phyloP scores from a whole-genome alignment of 192 early-diverging fungal species.

The Gigaspora rosea region DNA sequence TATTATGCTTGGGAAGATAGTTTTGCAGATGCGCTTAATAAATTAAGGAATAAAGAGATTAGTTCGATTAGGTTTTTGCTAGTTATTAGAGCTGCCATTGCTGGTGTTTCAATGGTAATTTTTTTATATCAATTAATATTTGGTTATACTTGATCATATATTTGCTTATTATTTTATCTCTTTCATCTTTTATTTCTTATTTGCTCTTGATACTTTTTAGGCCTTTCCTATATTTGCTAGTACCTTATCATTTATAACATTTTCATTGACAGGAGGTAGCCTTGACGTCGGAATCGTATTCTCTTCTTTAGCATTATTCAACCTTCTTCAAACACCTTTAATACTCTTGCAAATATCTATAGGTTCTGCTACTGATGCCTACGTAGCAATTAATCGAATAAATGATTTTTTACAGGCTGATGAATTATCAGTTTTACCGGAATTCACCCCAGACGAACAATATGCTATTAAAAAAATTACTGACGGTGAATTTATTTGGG shows the following conservation, averaged over 20 bases:
- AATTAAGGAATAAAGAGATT: constrained; percentile 61
- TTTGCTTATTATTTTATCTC: too few relatives aligned
- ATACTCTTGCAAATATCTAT: constrained; percentile 65
- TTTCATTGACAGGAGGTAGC: constrained; percentile 39
- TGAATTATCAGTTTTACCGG: constrained; percentile 59
- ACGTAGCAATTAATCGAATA: constrained; percentile 56
- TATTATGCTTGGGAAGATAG: constrained; percentile 73
- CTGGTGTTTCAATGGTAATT: constrained; percentile 58
- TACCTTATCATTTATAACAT: constrained; percentile 37
- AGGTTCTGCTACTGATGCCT: constrained; percentile 50
- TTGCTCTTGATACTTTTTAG: too few relatives aligned
- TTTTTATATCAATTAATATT: too few relatives aligned
- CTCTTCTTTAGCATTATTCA: constrained; percentile 63
- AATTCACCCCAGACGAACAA: constrained; percentile 42
- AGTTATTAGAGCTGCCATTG: constrained; percentile 53
- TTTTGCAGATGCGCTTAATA: constrained; percentile 58
- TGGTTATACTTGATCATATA: too few relatives aligned
- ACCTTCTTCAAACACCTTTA: constrained; percentile 62
- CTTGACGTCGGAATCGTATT: constrained; percentile 58
- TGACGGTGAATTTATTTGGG: constrained; percentile 70
- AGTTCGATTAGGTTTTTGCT: constrained; percentile 48
- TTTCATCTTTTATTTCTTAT: too few relatives aligned
- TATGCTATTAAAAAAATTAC: constrained; percentile 58
- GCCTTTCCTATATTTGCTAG: constrained; percentile 52
- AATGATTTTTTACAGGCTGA: constrained; percentile 62